Conservation (phyloP, 805 yeast genomes). For the Candida succiphila region DNA sequence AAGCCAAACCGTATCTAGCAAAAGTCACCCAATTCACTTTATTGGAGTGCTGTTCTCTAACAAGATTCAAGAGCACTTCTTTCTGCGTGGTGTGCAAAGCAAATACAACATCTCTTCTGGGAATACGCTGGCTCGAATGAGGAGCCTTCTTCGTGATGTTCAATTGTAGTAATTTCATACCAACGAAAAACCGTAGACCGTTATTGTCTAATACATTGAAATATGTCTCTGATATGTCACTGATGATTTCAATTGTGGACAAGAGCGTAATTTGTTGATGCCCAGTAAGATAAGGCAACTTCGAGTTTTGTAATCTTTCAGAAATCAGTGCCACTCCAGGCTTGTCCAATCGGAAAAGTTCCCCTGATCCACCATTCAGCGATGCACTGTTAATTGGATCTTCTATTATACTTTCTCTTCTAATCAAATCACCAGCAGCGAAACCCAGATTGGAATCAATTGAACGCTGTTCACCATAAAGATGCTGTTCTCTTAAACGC, state of each 20-base stretch:
- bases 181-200: conserved; percentile 64
- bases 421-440: conserved; percentile 4
- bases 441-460: conserved; percentile 18
- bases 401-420: conserved; percentile 1
- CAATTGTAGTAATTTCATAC: conserved; percentile 54
- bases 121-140: not conserved
- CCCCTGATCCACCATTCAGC: conserved; percentile 2
- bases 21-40: conserved; percentile 53
- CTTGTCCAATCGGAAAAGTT: conserved; percentile 15
- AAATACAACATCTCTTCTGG: conserved; percentile 67
- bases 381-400: not conserved
- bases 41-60: conserved; percentile 30
- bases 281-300: conserved; percentile 75
- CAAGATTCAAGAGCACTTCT: conserved; percentile 46
- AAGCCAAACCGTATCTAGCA: conserved; percentile 51
- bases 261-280: conserved; percentile 85
- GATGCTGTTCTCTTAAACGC: conserved; percentile 43
- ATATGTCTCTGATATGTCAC: conserved; percentile 37
- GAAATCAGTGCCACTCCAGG: conserved; percentile 35
- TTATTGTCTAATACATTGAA: conserved; percentile 43
- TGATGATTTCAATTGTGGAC: conserved; percentile 56
- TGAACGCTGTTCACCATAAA: conserved; percentile 12
- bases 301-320: conserved; percentile 50
- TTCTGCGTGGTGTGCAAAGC: conserved; percentile 78
- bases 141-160: conserved; percentile 21